Evolutionary conservation across 2,329 filamentous ascomycete genomes (phyloP).

Genomic region (Shiraia sp.): DNA sequence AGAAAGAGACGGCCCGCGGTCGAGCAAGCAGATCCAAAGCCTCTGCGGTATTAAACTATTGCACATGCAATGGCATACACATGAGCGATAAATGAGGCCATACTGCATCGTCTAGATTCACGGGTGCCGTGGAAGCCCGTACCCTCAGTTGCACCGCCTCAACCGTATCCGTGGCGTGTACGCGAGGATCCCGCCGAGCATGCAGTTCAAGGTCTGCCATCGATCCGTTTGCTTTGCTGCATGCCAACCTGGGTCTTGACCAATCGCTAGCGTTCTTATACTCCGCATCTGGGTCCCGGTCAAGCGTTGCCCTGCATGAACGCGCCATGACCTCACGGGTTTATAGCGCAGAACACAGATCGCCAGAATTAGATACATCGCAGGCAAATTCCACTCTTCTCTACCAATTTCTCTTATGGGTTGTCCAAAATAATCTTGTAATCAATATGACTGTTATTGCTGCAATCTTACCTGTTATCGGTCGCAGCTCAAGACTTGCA

Average conservation of each 20-base stretch:
- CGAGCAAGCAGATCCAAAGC: no score
- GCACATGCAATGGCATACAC: no score
- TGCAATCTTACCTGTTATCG: slow-evolving; percentile 40
- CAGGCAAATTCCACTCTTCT: slow-evolving; percentile 10
- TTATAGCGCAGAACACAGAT: slow-evolving; percentile 22
- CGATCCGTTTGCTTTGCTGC: slow-evolving; percentile 18
- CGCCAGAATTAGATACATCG: slow-evolving; percentile 19
- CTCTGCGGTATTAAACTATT: no score
- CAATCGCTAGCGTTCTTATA: slow-evolving; percentile 23
- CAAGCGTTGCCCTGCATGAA: slow-evolving; percentile 29
- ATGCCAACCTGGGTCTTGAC: slow-evolving; percentile 11
- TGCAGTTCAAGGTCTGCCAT: slow-evolving; percentile 16
- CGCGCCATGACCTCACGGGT: slow-evolving; percentile 32
- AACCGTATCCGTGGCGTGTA: slow-evolving; percentile 7
- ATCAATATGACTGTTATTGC: slow-evolving; percentile 40
- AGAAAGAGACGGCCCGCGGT: no score
- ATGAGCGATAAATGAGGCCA: no score
- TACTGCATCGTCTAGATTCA: no score
- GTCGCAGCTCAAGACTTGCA: slow-evolving; percentile 38
- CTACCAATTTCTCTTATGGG: slow-evolving; percentile 6
- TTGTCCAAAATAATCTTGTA: background rate
- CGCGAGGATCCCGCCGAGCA: slow-evolving; percentile 15
- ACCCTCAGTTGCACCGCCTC: slow-evolving; percentile 11
- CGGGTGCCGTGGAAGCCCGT: background rate
- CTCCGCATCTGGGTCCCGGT: slow-evolving; percentile 28